A percentile compares a stretch with the other conserved stretches of the same genome.
Conservation (phyloP, 2,329 filamentous ascomycete genomes). For the Fusarium sp. region DNA sequence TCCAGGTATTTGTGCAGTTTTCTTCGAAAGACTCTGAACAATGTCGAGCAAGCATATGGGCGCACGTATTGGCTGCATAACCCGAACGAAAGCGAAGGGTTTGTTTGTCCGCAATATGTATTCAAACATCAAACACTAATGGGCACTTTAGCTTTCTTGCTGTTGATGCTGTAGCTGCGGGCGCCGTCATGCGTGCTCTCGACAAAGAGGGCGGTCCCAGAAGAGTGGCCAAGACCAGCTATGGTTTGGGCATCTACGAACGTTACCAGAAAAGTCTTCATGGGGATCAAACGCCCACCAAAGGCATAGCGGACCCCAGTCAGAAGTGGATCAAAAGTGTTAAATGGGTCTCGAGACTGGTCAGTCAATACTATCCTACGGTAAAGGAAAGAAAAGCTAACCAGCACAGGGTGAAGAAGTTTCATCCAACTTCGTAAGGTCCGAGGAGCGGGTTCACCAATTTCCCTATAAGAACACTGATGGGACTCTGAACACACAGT, state of each 20-base stretch:
- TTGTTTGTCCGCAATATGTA: neutral
- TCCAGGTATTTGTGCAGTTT: neutral
- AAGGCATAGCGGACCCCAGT: fast-evolving
- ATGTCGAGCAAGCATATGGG: neutral
- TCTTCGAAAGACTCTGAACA: neutral
- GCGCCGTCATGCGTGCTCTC: conserved; percentile 3
- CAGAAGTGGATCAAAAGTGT: neutral
- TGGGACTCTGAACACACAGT: neutral
- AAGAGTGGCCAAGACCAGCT: neutral
- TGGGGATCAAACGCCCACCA: fast-evolving
- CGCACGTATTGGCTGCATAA: neutral
- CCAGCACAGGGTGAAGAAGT: neutral
- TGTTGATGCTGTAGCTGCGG: conserved; percentile 2
- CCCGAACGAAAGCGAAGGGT: neutral
- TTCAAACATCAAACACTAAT: neutral
- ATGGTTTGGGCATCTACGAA: neutral
- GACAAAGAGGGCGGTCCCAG: conserved; percentile 2
- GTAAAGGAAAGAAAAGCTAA: neutral
- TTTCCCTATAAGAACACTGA: neutral
- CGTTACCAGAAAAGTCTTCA: neutral
- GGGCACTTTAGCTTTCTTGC: fast-evolving
- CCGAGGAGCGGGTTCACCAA: neutral
- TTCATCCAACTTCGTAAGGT: too few species aligned
- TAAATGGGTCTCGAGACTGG: neutral
- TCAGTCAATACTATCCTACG: neutral